Evolutionary conservation across 2,329 filamentous ascomycete species (phyloP), one percentile per base, ranked within the genome.

Genomic region (Teratosphaeria gauchensis): DNA sequence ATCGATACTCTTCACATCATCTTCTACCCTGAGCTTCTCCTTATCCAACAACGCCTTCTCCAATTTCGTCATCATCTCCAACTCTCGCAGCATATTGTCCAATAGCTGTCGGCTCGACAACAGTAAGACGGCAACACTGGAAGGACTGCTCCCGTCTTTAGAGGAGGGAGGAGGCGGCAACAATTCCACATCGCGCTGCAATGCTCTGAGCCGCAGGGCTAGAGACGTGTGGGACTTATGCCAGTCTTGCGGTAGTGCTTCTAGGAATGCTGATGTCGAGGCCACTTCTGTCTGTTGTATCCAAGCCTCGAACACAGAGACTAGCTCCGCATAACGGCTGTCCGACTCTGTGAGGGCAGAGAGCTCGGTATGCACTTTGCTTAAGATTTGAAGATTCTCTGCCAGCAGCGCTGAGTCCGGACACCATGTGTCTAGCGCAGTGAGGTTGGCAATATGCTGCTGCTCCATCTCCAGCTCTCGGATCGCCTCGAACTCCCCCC

Each of bases 271-370:
- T 19, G 42, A n/a, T 80, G 7, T 35, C 72, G 51, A 35, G 6
- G n/a, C 56, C 7, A 31, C 11, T 42, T 69, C 65, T 7, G 68
- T 66, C 28, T 61, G 56, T 8, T 58, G 74, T 7, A 79, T 74
- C 85, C 85, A 88, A 55, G 71, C 74, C 69, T 86, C 84, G 65
- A 88, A 88, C 46, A 74, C 76, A 58, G 77, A 71, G 32, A 84
- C 78, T 0, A 82, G 73, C 21, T 82, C 76, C 12, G 76, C 75
- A 64, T 85, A 85, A 62, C 80, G 78, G 3, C 83, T 84, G 1
- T 77, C 80, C 0, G 77, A 73, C 58, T 82, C 82, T 54, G 80
- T 78, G 54, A 87, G 71, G 51, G 75, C 72, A 81, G 84, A 86
- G 1, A 87, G 72, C 1, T 82, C 80, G 11, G 76, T 77, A 4